Percentiles rank a stretch among this genome's conserved stretches.
Conservation (phyloP, 345 rosid species). For the Melaleuca quinquenervia region DNA sequence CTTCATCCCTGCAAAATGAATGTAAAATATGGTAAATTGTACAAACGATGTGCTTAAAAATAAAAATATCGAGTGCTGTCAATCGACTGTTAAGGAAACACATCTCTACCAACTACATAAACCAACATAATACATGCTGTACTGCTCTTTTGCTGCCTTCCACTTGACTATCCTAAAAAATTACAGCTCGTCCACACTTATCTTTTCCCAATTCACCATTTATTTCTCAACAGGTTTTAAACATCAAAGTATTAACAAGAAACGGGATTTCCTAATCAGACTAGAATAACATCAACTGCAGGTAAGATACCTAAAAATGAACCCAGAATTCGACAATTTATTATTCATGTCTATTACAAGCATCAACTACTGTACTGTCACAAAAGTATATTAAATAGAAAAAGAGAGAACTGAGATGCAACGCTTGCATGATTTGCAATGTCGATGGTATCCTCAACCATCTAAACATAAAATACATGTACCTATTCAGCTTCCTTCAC, state of each 20-base stretch:
- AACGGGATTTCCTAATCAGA: not conserved
- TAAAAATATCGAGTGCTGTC: not conserved
- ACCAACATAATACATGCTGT: not conserved
- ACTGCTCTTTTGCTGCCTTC: not conserved
- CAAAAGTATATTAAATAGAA: not conserved
- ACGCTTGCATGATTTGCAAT: not conserved
- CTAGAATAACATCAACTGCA: not conserved
- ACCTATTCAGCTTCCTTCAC: not conserved
- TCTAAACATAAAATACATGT: not conserved
- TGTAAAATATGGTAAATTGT: not conserved
- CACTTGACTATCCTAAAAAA: not conserved
- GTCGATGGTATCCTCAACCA: not conserved
- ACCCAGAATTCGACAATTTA: not conserved
- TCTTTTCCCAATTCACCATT: not conserved
- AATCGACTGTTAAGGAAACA: not conserved
- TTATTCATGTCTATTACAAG: not conserved
- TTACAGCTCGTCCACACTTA: not conserved
- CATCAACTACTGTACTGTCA: not conserved
- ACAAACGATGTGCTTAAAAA: not conserved
- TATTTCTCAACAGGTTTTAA: not conserved
- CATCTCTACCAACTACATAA: not conserved
- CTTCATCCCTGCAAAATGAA: conserved; percentile 61
- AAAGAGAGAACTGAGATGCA: not conserved
- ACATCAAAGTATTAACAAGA: not conserved
- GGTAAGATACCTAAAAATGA: not conserved